A percentile compares a stretch with the other conserved stretches of the same genome.
phyloP scores from a whole-genome alignment of 305 asterid genomes.

The Solanum chacoense region DNA sequence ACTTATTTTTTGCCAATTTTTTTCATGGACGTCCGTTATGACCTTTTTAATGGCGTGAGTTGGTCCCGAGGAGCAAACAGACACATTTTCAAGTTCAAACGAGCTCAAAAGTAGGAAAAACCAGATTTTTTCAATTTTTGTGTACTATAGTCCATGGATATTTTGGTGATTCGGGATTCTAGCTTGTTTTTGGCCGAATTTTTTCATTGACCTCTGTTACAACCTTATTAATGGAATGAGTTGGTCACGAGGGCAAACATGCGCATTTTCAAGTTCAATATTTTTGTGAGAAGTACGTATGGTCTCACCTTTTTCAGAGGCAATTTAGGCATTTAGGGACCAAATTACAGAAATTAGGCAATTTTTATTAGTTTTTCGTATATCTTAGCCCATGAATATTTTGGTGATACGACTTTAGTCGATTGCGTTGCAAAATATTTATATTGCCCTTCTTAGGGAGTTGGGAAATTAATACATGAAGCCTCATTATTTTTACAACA shows the following conservation, averaged over 20 bases:
- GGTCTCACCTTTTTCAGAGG: not conserved
- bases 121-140: too few species aligned
- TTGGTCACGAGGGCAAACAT: not conserved
- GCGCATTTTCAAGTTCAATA: not conserved
- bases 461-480: not conserved
- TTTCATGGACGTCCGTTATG: not conserved
- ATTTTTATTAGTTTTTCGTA: too few species aligned
- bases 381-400: too few species aligned
- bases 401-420: not conserved
- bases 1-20: too few species aligned
- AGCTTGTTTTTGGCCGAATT: too few species aligned
- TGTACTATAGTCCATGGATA: not conserved
- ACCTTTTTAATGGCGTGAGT: not conserved
- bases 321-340: not conserved
- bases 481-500: not conserved
- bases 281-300: not conserved
- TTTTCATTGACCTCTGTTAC: too few species aligned
- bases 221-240: not conserved
- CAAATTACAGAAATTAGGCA: not conserved
- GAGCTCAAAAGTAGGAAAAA: not conserved
- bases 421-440: too few species aligned
- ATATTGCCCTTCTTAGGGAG: not conserved
- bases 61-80: not conserved
- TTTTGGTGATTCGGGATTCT: not conserved
- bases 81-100: not conserved